Base-by-base conservation (phyloP, 495 filamentous ascomycete species). In the Xylaria nigripes region DNA sequence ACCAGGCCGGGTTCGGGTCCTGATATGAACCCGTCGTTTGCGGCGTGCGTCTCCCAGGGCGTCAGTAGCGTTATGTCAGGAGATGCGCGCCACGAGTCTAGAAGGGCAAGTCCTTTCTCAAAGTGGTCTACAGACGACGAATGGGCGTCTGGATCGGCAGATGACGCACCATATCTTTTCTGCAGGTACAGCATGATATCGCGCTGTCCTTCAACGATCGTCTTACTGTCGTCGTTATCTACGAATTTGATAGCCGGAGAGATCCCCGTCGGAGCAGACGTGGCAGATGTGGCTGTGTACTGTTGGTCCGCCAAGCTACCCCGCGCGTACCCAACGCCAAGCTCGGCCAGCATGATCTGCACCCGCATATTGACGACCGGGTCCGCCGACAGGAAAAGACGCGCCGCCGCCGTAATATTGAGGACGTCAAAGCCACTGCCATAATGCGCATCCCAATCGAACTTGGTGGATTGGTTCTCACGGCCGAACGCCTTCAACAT, bases 391-490 rank as follows among this genome's bases (percentile, higher is more conserved):
- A 78, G 61, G 50, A 75, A 76, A 6, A 89, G 63, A 30, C 76
- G 73, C 10, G 78, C 72, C 10, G 79, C 68, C 27, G 71, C 72
- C 2, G 77, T 70, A 45, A 79, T 74, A 50, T 98, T 89, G 45
- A 98, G 76, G 1, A 96, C 90, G 61, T 97, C 86, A 51, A 90
- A 96, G 1, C 93, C 93, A 0, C 53, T 54, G 1, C 92, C 94
- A 60, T 98, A 98, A 13, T 76, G 65, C 1, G 68, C 73, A 19
- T 84, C 75, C 94, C 93, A 96, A 60, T 90, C 81, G 59, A 96
- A 94, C 0, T 71, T 77, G 3, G 61, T 70, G 18, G 76, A 67
- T 43, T 86, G 84, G 59, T 97, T 98, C 70, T 98, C 93, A 16
- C 76, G 77, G 3, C 90, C 87, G 68, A 98, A 97, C 0, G 86